phyloP scores from a whole-genome alignment of 2,329 filamentous ascomycete genomes.

The Pseudogymnoascus destructans region DNA sequence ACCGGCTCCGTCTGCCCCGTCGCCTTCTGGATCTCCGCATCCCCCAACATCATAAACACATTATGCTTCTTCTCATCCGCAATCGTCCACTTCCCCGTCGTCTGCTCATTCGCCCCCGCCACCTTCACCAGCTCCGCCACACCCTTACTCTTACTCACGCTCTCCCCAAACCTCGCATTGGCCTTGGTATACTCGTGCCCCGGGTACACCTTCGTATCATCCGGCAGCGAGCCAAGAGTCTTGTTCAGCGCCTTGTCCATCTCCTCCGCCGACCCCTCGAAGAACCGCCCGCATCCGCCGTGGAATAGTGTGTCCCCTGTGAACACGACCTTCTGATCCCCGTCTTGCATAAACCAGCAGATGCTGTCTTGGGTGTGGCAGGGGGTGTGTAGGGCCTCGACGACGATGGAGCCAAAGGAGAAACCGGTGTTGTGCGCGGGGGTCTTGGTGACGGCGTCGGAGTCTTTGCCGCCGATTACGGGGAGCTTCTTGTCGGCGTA shows the following conservation, averaged over 20 bases:
- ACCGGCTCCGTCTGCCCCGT: constrained; percentile 71
- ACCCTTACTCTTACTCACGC: constrained; percentile 60
- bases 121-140: constrained; percentile 68
- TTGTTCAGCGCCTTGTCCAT: constrained; percentile 92
- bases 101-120: constrained; percentile 68
- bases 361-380: constrained; percentile 99
- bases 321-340: constrained; percentile 66
- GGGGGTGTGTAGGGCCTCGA: constrained; percentile 84
- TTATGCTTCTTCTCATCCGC: constrained; percentile 97
- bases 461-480: constrained; percentile 81
- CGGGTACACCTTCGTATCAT: constrained; percentile 89
- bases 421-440: constrained; percentile 66
- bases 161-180: constrained; percentile 78
- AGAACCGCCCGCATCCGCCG: constrained; percentile 83
- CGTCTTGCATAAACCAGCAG: constrained; percentile 84
- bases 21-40: constrained; percentile 70
- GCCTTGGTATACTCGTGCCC: constrained; percentile 98
- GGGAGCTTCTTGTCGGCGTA: constrained; percentile 32
- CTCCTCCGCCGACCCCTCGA: constrained; percentile 77
- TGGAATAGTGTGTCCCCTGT: constrained; percentile 87
- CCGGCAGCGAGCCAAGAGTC: constrained; percentile 64
- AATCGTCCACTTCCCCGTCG: constrained; percentile 92
- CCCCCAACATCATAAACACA: constrained; percentile 88
- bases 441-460: constrained; percentile 63
- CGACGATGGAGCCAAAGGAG: constrained; percentile 68